These are phyloP conservation scores for Ganoderma multipileum DNA, from an alignment of 1,284 basidiomycete genomes.

Conservation along the genomic window DNA sequence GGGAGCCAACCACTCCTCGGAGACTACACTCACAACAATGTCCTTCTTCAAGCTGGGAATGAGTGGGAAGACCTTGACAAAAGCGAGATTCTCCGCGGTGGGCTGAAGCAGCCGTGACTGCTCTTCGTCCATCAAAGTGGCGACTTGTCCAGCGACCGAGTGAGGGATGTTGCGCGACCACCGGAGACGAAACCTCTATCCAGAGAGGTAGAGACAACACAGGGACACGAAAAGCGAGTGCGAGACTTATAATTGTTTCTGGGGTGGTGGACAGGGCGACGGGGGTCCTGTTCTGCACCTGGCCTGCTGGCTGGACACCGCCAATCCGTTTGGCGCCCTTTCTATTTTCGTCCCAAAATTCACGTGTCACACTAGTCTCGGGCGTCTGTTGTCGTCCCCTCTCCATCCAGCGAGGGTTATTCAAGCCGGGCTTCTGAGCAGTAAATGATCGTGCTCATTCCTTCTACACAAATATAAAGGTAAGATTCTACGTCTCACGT, in stretches of 20 bases:
- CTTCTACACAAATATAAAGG: no score
- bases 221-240: background rate
- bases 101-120: constrained; percentile 55
- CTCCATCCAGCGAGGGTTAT: background rate
- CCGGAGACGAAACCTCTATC: background rate
- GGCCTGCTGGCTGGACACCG: background rate
- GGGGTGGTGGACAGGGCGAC: background rate
- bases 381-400: background rate
- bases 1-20: background rate
- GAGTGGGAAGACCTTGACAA: constrained; percentile 77
- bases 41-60: constrained; percentile 75
- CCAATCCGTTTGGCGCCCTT: background rate
- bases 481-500: no score
- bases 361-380: background rate
- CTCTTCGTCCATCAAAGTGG: constrained; percentile 37
- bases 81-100: constrained; percentile 59
- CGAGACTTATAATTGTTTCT: background rate
- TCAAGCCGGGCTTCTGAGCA: no score
- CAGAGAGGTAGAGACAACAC: background rate
- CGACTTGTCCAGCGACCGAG: background rate
- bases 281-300: background rate
- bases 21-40: constrained; percentile 57
- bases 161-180: background rate
- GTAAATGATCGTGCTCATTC: no score
- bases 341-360: background rate